Base-by-base conservation (phyloP, 129 eudicot genomes). In the Chrysanthemum makinoi region DNA sequence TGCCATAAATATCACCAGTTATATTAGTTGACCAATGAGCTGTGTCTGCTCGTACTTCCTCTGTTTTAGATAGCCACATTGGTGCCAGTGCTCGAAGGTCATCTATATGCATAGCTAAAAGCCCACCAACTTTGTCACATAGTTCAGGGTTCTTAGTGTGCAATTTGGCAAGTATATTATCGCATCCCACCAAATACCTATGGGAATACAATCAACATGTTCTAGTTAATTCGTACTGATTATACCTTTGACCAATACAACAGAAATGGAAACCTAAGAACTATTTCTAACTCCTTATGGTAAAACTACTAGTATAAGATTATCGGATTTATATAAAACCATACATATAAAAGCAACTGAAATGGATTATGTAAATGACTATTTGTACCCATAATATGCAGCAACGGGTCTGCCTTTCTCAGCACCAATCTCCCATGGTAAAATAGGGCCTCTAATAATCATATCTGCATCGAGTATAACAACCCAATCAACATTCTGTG, bases 71-170 rank as follows among this genome's bases (percentile, higher is more conserved):
- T 22, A 94, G 89, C 99, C 99, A 94, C 91, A 89, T 83, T 5
- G 99, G 99, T 58, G 99, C 99, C 61, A 94, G 79, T 73, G 88
- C 97, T 69, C 89, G 85, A 79, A 94, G 99, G 78, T 94, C 99
- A 75, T 94, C 99, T 80, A 94, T 94, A 67, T 94, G 99, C 86
- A 94, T 80, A 72, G 92, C 97, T 77, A 94, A 68, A 70, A 94
- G 92, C 72, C 97, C 99, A 65, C 99, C 99, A 75, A 94, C 99
- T 84, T 90, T 94, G 81, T 94, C 97, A 76, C 99, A 94, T 16
- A 90, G 81, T 85, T 90, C 99, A 53, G 99, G 97, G 73, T 90
- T 84, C 70, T 87, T 87, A 14, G 99, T 94, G 75, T 94, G 99
- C 78, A 94, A 73, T 69, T 83, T 79, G 75, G 97, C 96, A 65